phyloP scores from a whole-genome alignment of 768 basidiomycete species.

The Mycena chlorophos region DNA sequence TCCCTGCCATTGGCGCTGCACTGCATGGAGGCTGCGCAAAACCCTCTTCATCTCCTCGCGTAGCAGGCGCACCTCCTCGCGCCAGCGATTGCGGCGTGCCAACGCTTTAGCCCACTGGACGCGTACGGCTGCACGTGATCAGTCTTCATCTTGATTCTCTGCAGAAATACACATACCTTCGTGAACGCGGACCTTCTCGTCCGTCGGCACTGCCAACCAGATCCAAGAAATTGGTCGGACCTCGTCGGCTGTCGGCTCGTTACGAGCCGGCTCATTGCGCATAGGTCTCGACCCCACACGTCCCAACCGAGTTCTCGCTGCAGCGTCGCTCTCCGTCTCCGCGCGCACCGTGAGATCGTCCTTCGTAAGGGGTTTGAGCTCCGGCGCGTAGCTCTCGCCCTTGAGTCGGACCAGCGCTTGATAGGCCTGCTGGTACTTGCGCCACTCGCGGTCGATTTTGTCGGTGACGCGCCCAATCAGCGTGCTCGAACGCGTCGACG shows the following conservation, averaged over 20 bases:
- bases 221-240: conserved; percentile 2
- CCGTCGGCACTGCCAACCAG: not conserved
- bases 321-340: not conserved
- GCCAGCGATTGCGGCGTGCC: conserved; percentile 16
- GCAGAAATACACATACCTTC: not conserved
- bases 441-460: not conserved
- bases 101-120: conserved; percentile 25
- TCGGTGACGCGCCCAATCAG: conserved; percentile 2
- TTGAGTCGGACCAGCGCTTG: not conserved
- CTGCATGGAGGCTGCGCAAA: not conserved
- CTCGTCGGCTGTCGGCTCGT: not conserved
- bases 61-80: conserved; percentile 22
- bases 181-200: not conserved
- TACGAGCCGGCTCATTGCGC: not conserved
- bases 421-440: not conserved
- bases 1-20: not conserved
- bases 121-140: conserved; percentile 3
- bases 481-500: not conserved
- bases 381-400: not conserved
- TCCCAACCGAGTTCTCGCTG: not conserved
- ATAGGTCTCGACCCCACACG: not conserved
- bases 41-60: conserved; percentile 22
- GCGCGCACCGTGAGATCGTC: not conserved
- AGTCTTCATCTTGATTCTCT: not conserved
- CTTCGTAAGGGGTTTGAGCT: not conserved